Evolutionary conservation across 441 rosid species (phyloP).

Genomic region (Flueggea neowawraea): DNA sequence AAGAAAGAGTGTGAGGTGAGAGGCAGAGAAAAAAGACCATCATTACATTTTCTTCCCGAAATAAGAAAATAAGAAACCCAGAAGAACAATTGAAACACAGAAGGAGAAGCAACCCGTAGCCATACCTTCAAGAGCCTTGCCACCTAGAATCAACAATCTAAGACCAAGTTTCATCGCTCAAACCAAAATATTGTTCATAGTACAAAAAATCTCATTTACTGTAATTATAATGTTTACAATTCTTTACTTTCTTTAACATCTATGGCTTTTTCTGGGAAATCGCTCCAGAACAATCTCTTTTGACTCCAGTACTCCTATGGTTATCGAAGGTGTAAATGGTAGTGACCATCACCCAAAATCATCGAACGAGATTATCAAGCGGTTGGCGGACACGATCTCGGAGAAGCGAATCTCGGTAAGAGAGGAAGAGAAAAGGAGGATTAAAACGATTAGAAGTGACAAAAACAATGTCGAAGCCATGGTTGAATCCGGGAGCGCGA

Average conservation of each 20-base stretch:
- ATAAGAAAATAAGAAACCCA: slow-evolving; percentile 17
- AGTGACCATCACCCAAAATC: too few species aligned
- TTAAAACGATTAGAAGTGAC: too few species aligned
- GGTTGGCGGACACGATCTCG: too few species aligned
- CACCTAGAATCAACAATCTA: slow-evolving; percentile 35
- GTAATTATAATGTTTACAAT: slow-evolving; percentile 55
- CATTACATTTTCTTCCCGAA: slow-evolving; percentile 4
- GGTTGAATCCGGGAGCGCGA: too few species aligned
- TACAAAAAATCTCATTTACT: slow-evolving; percentile 65
- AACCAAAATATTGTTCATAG: slow-evolving; percentile 60
- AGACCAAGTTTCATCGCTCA: slow-evolving; percentile 34
- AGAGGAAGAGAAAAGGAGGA: too few species aligned
- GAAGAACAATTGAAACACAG: slow-evolving; percentile 20
- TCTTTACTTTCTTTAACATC: slow-evolving; percentile 76
- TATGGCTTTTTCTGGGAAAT: slow-evolving; percentile 58
- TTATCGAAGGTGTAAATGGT: too few species aligned
- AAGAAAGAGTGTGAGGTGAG: too few species aligned
- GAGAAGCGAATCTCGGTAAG: too few species aligned
- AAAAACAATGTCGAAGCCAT: too few species aligned
- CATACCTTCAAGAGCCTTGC: slow-evolving; percentile 81
- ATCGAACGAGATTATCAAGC: too few species aligned
- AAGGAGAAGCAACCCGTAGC: slow-evolving; percentile 6
- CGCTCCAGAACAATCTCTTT: slow-evolving; percentile 81
- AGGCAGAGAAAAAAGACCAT: too few species aligned
- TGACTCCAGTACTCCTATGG: slow-evolving; percentile 57